These are phyloP conservation scores for Ophiostoma quercus DNA, from an alignment of 2,329 filamentous ascomycete species.

Conservation along the genomic window DNA sequence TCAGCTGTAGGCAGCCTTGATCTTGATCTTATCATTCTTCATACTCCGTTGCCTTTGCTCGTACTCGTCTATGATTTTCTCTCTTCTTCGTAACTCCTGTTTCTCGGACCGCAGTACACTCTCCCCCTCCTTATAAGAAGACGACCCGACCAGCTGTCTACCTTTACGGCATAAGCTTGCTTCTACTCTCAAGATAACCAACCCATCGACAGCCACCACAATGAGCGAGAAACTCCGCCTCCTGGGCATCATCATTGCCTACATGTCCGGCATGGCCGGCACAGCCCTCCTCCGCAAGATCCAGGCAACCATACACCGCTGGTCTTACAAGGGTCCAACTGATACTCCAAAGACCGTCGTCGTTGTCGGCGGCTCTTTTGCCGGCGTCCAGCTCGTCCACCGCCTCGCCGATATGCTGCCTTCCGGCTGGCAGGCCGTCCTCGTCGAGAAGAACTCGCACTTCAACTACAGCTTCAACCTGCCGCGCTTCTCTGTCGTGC, in stretches of 20 bases:
- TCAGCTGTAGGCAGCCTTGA: neutral
- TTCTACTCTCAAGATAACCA: neutral
- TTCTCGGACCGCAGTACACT: neutral
- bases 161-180: too few relatives aligned
- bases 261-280: conserved; percentile 13
- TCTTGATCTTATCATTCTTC: neutral
- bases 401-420: conserved; percentile 47
- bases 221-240: conserved; percentile 24
- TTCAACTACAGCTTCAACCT: conserved; percentile 58
- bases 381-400: conserved; percentile 47
- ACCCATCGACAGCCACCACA: neutral
- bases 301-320: conserved; percentile 20
- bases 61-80: too few relatives aligned
- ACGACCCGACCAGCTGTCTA: neutral
- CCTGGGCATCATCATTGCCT: conserved; percentile 9
- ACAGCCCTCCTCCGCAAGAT: conserved; percentile 5
- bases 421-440: conserved; percentile 46
- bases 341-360: conserved; percentile 43
- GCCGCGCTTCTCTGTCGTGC: conserved; percentile 53
- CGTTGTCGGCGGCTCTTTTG: conserved; percentile 54
- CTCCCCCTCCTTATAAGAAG: neutral
- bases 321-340: conserved; percentile 24
- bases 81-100: neutral
- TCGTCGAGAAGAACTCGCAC: conserved; percentile 56
- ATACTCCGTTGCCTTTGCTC: neutral